Evolutionary conservation across 2,329 filamentous ascomycete species (phyloP), one percentile per base, ranked within the genome.

Genomic region (Neobulgaria alba): DNA sequence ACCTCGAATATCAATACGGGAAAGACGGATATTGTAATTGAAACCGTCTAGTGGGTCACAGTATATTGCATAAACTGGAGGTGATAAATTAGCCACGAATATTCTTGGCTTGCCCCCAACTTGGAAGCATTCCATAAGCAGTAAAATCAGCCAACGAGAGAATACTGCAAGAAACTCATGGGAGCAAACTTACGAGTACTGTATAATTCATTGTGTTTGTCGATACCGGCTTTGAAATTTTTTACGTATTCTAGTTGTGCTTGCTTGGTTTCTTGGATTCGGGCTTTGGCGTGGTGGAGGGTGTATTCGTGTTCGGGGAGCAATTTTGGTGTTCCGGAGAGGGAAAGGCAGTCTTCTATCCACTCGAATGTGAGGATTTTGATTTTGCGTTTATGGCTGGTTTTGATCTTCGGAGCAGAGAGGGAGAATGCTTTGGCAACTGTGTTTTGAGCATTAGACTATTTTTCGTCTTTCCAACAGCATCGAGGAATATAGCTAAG

Each of bases 21-120:
- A 26, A 8, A 37, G 12, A 5, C 8, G 10, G 29, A 37, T 21
- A 8, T 29, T 37, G 15, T 86, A 87, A 3, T 65, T 59, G 57
- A 86, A 85, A 35, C 70, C 72, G 0, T 71, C 71, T 3, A 53
- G 41, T n/a, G n/a, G n/a, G 56, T 92, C 85, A 14, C 61, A 63
- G 60, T 82, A 87, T 45, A 84, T 60, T 26, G 7, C 23, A 12
- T 7, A 26, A 26, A 42, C 21, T 42, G 34, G 8, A n/a, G 14
- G 44, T 33, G 43, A 36, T 15, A 41, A 19, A 32, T 45, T 23
- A 45, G 42, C 29, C 34, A 9, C 10, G n/a, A 35, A 33, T 16
- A 8, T 33, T 37, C 14, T 7, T 29, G n/a, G 3, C 16, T 8
- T n/a, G 10, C 15, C 8, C 10, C 15, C 23, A 26, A 26, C 7